These are phyloP conservation scores for Liquidambar formosana DNA, from an alignment of 164 flowering plant species.

Conservation along the genomic window DNA sequence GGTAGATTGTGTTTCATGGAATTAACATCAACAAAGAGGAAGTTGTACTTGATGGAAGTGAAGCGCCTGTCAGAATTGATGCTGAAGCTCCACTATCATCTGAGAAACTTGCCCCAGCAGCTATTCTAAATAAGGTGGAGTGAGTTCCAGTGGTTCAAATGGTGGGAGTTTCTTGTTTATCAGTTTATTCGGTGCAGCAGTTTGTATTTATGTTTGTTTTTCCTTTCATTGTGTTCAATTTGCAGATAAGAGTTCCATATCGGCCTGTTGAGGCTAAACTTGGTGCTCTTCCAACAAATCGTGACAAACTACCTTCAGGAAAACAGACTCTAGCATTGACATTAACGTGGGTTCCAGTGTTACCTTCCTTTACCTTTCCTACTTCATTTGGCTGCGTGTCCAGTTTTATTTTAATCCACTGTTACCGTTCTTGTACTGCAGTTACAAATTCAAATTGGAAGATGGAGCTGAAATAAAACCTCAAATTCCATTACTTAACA, in stretches of 20 bases:
- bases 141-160: neutral
- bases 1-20: slow-evolving; percentile 86
- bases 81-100: slow-evolving; percentile 67
- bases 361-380: neutral
- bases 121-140: slow-evolving; percentile 76
- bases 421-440: slow-evolving; percentile 37
- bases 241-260: slow-evolving; percentile 78
- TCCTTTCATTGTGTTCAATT: slow-evolving; percentile 8
- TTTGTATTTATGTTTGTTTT: neutral
- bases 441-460: slow-evolving; percentile 94
- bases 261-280: slow-evolving; percentile 74
- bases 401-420: neutral
- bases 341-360: slow-evolving; percentile 54
- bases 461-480: slow-evolving; percentile 87
- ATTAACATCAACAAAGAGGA: slow-evolving; percentile 62
- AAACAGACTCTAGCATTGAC: slow-evolving; percentile 79
- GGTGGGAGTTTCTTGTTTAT: neutral
- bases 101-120: slow-evolving; percentile 80
- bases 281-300: slow-evolving; percentile 57
- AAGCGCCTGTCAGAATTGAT: slow-evolving; percentile 81
- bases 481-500: slow-evolving; percentile 80
- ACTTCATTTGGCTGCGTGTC: slow-evolving; percentile 3
- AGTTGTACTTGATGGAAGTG: slow-evolving; percentile 89
- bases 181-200: neutral
- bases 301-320: slow-evolving; percentile 90